phyloP scores from a whole-genome alignment of 1,284 basidiomycete species.

The Austropuccinia psidii region DNA sequence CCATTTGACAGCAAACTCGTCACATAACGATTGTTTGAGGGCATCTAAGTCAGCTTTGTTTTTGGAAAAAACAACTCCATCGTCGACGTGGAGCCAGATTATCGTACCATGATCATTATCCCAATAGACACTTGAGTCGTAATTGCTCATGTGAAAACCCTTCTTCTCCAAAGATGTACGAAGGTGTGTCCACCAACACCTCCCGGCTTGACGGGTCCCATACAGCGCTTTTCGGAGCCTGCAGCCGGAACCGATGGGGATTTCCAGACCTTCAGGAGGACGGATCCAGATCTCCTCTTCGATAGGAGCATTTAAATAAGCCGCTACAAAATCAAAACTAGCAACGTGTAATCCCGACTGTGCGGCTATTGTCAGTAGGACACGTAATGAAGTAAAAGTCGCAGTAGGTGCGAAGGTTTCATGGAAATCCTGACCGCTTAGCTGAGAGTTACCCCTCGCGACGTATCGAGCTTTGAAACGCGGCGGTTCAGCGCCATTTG shows the following conservation, averaged over 20 bases:
- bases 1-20: not conserved
- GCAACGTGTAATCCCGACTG: not conserved
- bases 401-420: not conserved
- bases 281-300: conserved; percentile 11
- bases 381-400: not conserved
- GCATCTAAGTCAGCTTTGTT: not conserved
- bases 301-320: conserved; percentile 5
- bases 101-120: not conserved
- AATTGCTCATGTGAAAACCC: not conserved
- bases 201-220: not conserved
- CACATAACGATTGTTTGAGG: not conserved
- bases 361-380: not conserved
- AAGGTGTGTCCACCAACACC: conserved; percentile 19
- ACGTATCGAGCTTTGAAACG: conserved; percentile 4
- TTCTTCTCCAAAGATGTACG: not conserved
- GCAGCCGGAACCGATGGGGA: not conserved
- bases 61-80: not conserved
- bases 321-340: not conserved
- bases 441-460: not conserved
- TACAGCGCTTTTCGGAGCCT: conserved; percentile 1
- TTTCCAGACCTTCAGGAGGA: not conserved
- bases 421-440: not conserved
- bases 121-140: not conserved
- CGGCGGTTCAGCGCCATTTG: no score
- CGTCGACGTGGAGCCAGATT: conserved; percentile 5